phyloP scores from a whole-genome alignment of 371 early-diverging fungal species.

The Apophysomyces ossiformis region DNA sequence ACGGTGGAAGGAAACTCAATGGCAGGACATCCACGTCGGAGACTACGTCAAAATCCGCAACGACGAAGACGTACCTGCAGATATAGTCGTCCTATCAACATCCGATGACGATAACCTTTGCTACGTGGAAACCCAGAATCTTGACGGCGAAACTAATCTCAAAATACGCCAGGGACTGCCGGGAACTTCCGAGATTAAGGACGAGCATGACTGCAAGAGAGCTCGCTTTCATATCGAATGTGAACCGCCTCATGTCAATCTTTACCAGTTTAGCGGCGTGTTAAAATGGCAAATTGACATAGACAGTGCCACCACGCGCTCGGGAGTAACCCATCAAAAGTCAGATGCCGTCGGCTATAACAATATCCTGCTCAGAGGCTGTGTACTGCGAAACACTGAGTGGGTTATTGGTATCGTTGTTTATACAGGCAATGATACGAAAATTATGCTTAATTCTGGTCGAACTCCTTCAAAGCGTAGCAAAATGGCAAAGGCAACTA shows the following conservation, averaged over 20 bases:
- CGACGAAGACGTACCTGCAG: slow-evolving; percentile 93
- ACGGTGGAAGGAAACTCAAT: slow-evolving; percentile 56
- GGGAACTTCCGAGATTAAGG: slow-evolving; percentile 39
- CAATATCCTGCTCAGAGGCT: slow-evolving; percentile 90
- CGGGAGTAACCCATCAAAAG: slow-evolving; percentile 49
- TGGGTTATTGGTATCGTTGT: slow-evolving; percentile 84
- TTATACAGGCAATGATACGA: slow-evolving; percentile 91
- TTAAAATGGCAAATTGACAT: slow-evolving; percentile 55
- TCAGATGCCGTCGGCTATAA: slow-evolving; percentile 79
- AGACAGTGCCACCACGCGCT: slow-evolving; percentile 21
- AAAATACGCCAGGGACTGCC: slow-evolving; percentile 62
- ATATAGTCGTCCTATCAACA: slow-evolving; percentile 71
- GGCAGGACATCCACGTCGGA: slow-evolving; percentile 91
- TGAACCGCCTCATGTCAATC: slow-evolving; percentile 79
- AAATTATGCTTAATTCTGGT: slow-evolving; percentile 89
- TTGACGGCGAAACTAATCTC: slow-evolving; percentile 89
- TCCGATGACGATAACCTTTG: slow-evolving; percentile 67
- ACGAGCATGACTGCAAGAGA: slow-evolving; percentile 59
- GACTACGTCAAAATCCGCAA: slow-evolving; percentile 87
- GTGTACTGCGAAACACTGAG: slow-evolving; percentile 87
- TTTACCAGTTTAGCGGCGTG: slow-evolving; percentile 78
- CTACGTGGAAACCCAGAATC: slow-evolving; percentile 83
- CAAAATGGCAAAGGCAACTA: slow-evolving; percentile 91
- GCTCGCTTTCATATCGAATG: slow-evolving; percentile 69
- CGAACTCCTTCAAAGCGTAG: slow-evolving; percentile 93